Conservation (phyloP, 208 protist genomes). For the Trypanosoma rangeli region DNA sequence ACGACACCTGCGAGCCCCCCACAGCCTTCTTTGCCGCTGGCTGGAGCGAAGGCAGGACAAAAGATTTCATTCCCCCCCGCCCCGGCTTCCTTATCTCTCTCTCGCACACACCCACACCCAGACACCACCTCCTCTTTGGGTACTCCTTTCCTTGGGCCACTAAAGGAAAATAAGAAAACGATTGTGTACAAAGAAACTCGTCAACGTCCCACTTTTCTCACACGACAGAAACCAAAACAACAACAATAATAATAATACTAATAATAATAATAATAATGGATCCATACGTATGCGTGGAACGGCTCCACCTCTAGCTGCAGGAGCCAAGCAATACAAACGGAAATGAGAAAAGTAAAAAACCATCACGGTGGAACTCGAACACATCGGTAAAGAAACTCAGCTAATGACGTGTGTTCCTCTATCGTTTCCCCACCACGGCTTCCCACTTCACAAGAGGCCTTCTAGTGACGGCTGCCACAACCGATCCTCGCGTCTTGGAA, state of each 20-base stretch:
- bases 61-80: slow-evolving; percentile 16
- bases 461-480: slow-evolving; percentile 73
- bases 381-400: not conserved
- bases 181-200: not conserved
- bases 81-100: not conserved
- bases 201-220: not conserved
- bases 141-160: not conserved
- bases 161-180: not conserved
- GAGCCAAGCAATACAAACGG: not conserved
- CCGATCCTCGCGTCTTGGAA: slow-evolving; percentile 69
- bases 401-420: not conserved
- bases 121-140: not conserved
- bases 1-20: slow-evolving; percentile 18
- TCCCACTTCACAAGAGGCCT: slow-evolving; percentile 7
- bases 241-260: not conserved
- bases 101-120: not conserved
- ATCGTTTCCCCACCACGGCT: not conserved
- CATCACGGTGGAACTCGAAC: not conserved
- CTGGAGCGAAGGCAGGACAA: slow-evolving; percentile 21
- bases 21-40: not conserved
- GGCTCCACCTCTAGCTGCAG: not conserved
- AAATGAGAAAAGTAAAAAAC: not conserved
- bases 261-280: not conserved
- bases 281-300: not conserved
- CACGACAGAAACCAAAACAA: not conserved